A percentile compares a stretch with the other conserved stretches of the same genome.
Evolutionary conservation across 2,329 filamentous ascomycete genomes (phyloP).

Genomic region (Trichophyton equinum): DNA sequence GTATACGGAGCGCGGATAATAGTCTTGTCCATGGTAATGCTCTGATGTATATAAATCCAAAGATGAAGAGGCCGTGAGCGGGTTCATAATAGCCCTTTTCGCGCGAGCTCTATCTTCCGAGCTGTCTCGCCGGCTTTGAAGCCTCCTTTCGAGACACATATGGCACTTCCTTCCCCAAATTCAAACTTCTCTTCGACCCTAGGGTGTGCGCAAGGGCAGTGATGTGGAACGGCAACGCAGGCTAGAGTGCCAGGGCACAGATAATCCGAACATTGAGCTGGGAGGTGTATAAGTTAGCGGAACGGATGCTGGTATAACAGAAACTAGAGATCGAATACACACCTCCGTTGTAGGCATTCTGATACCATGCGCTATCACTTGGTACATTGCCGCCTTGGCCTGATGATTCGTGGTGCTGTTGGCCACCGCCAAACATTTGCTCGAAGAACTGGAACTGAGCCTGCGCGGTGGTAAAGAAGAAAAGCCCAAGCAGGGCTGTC

Average conservation of each 20-base stretch:
- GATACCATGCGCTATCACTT: constrained; percentile 74
- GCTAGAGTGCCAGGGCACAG: constrained; percentile 88
- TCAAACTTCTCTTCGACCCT: constrained; percentile 64
- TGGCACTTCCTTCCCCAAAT: constrained; percentile 36
- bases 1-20: not conserved
- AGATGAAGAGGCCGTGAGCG: not conserved
- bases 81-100: constrained; percentile 36
- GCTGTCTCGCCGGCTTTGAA: constrained; percentile 35
- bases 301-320: not conserved
- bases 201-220: constrained; percentile 84
- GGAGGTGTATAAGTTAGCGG: not conserved
- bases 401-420: constrained; percentile 43
- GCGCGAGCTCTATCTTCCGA: constrained; percentile 39
- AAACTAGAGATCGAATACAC: not conserved
- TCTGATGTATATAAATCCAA: not conserved
- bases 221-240: constrained; percentile 91
- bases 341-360: constrained; percentile 28
- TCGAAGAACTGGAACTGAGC: constrained; percentile 97
- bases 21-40: not conserved
- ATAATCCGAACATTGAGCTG: constrained; percentile 83
- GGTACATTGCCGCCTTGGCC: constrained; percentile 64
- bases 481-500: constrained; percentile 30
- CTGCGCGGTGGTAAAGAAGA: constrained; percentile 48
- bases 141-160: constrained; percentile 39
- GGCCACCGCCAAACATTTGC: constrained; percentile 70